Conservation (phyloP, 2,329 filamentous ascomycete genomes). For the Cladophialophora exuberans region DNA sequence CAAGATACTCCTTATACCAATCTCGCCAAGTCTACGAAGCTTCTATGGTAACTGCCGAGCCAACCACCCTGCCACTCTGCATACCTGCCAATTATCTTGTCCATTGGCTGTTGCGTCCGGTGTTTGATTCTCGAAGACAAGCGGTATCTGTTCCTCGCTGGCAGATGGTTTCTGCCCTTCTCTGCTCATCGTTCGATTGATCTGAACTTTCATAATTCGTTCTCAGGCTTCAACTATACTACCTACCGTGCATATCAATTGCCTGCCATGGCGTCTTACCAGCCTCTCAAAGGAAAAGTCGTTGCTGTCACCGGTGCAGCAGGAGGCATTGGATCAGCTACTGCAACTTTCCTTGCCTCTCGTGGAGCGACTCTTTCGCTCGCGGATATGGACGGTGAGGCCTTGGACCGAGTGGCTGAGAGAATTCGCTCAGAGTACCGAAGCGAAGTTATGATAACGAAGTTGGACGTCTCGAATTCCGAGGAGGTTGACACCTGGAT, state of each 20-base stretch:
- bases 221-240: no score
- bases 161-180: not conserved
- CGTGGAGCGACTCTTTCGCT: conserved; percentile 53
- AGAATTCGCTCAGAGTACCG: not conserved
- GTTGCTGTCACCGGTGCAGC: conserved; percentile 33
- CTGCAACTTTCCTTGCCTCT: conserved; percentile 48
- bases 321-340: conserved; percentile 55
- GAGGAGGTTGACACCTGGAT: conserved; percentile 39
- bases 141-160: not conserved
- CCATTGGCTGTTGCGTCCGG: no score
- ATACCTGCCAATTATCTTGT: no score
- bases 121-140: no score
- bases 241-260: no score
- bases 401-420: not conserved
- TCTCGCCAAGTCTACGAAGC: no score
- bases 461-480: conserved; percentile 26
- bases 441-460: not conserved
- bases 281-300: conserved; percentile 41
- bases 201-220: no score
- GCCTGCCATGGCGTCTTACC: conserved; percentile 38
- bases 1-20: no score
- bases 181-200: no score
- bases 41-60: no score
- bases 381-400: conserved; percentile 49
- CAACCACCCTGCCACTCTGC: no score